Evolutionary conservation across 352 stramenopile species (phyloP), one percentile per base, ranked within the genome.

Genomic region (Thraustotheca clavata): DNA sequence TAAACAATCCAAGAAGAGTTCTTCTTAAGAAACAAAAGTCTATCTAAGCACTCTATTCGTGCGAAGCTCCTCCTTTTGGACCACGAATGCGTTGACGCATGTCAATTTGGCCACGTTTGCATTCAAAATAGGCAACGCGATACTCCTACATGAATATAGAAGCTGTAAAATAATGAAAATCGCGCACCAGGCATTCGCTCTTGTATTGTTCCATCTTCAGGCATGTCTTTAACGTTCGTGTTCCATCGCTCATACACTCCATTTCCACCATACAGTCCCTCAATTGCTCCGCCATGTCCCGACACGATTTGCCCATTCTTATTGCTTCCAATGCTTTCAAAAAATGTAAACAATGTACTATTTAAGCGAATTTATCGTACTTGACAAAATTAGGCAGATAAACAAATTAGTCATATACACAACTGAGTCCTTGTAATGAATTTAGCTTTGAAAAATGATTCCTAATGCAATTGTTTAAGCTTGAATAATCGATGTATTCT

Each of bases 31-130:
- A 43, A 43, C 38, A 43, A 43, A 16, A 43, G 16, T 16, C 39
- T 24, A 47, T 20, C 38, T 27, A 47, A 24, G 39, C 39, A 4
- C 4, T 52, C 43, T 65, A 65, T 11, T 24, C 32, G 7, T 52
- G 12, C 5, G 57, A 54, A 9, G 57, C 57, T 27, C 83, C 83
- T 61, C 83, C 83, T 68, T 92, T 90, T 7, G 83, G 83, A 0
- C 83, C 83, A 40, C 80, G 80, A 41, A 92, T 87, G 24, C 83
- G 75, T 60, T 83, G 85, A n/a, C 83, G 77, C 83, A 92, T 92
- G 60, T 92, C 83, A 59, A 92, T 54, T 24, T 92, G 83, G 24
- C 83, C 83, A 22, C 83, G 83, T 63, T 87, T 90, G 74, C 83
- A 92, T 71, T 92, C 83, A 69, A 92, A 92, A 67, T 92, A 92